Conservation (phyloP, 352 stramenopile genomes). For the Peronosclerospora sorghi region DNA sequence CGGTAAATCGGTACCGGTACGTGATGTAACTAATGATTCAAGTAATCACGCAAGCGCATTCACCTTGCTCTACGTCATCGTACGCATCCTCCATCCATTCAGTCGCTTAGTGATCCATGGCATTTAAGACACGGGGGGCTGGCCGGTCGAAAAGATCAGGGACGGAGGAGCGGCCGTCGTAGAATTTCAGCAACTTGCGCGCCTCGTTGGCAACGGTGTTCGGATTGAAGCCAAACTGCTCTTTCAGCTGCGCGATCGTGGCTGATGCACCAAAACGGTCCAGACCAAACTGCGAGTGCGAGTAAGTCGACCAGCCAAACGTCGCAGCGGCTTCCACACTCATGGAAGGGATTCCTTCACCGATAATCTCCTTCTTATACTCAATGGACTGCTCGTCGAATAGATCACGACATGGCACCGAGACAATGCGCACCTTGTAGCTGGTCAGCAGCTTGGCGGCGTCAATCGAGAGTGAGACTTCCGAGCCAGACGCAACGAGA, state of each 20-base stretch:
- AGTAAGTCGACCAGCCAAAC: constrained; percentile 94
- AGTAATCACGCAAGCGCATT: no score
- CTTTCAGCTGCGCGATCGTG: constrained; percentile 84
- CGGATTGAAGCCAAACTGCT: constrained; percentile 93
- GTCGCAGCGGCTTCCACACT: constrained; percentile 91
- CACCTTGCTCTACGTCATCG: no score
- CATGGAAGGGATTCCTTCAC: constrained; percentile 90
- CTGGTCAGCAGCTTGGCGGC: constrained; percentile 85
- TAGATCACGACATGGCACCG: constrained; percentile 94
- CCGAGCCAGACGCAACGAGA: constrained; percentile 89
- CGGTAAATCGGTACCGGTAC: no score
- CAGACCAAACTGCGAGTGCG: constrained; percentile 77
- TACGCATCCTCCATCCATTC: no score
- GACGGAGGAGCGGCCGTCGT: constrained; percentile 54
- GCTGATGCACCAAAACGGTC: constrained; percentile 53
- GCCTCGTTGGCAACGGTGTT: constrained; percentile 90
- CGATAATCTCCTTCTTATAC: constrained; percentile 94
- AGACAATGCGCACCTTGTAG: constrained; percentile 90
- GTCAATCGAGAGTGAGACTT: constrained; percentile 92
- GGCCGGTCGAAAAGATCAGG: constrained; percentile 72
- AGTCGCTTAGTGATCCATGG: constrained; percentile 36
- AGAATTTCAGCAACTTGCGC: constrained; percentile 90
- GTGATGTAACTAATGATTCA: no score
- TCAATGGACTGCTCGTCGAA: constrained; percentile 93
- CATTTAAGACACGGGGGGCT: constrained; percentile 51